Percentiles rank a stretch among this genome's conserved stretches.
Conservation (phyloP, 2,329 filamentous ascomycete species). For the Trichophyton simii region DNA sequence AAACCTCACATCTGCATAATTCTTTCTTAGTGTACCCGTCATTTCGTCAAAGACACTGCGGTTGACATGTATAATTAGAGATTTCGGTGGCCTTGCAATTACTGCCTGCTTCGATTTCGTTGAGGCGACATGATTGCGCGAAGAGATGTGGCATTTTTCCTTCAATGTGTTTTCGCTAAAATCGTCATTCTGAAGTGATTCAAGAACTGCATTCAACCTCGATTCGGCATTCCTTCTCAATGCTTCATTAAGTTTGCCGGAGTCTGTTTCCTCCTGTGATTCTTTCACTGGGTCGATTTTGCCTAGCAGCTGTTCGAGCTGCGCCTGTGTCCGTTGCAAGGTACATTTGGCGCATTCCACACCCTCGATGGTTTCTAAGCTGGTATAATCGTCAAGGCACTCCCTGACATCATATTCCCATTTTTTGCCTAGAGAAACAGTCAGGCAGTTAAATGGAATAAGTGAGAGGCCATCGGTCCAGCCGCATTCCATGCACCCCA, state of each 20-base stretch:
- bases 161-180: constrained; percentile 58
- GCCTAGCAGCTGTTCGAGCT: constrained; percentile 40
- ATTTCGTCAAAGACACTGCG: constrained; percentile 79
- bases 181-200: constrained; percentile 64
- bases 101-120: constrained; percentile 87
- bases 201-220: constrained; percentile 53
- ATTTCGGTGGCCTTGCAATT: constrained; percentile 67
- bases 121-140: constrained; percentile 56
- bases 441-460: constrained; percentile 88
- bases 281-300: constrained; percentile 27
- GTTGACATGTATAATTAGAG: constrained; percentile 77
- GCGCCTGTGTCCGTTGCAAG: constrained; percentile 46
- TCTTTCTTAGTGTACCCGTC: constrained; percentile 71
- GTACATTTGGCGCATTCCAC: constrained; percentile 91
- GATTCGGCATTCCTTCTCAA: constrained; percentile 32
- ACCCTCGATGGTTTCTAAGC: constrained; percentile 71
- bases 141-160: constrained; percentile 52
- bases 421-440: constrained; percentile 60
- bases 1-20: constrained; percentile 66
- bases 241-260: constrained; percentile 22
- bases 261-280: constrained; percentile 13
- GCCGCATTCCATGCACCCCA: constrained; percentile 75
- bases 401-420: constrained; percentile 60
- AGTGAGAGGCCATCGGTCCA: constrained; percentile 79
- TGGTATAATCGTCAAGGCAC: constrained; percentile 71